These are phyloP conservation scores for Fusarium nurragi DNA, from an alignment of 2,329 filamentous ascomycete genomes.

Conservation along the genomic window DNA sequence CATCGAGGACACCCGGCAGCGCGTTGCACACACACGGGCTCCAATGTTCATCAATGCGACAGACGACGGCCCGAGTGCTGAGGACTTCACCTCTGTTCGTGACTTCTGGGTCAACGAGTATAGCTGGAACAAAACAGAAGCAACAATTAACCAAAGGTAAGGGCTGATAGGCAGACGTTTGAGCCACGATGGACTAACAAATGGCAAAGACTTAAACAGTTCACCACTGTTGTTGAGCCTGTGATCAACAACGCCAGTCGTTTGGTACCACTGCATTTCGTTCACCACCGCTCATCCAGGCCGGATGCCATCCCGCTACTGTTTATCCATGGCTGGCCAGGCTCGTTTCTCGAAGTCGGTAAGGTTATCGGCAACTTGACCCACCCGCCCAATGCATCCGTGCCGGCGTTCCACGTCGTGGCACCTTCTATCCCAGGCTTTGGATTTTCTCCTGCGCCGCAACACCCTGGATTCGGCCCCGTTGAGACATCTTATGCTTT, in stretches of 20 bases:
- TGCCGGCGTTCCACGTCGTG: neutral
- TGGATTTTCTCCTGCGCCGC: neutral
- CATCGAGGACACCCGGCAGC: neutral
- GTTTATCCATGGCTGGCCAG: neutral
- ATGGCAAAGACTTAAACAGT: neutral
- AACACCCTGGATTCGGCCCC: neutral
- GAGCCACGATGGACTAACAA: rapidly evolving
- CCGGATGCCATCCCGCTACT: neutral
- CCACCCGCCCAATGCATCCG: neutral
- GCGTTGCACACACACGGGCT: neutral
- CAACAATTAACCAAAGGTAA: neutral
- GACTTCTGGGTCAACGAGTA: neutral
- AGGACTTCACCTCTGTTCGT: neutral
- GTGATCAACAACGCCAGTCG: neutral
- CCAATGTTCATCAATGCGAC: neutral
- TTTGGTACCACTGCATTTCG: neutral
- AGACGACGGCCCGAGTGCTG: neutral
- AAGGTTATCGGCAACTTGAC: neutral
- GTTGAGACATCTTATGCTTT: neutral
- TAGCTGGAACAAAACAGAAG: neutral
- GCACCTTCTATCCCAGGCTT: neutral
- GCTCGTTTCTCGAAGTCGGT: neutral
- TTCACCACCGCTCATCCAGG: neutral
- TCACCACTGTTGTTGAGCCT: neutral
- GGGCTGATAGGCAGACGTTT: rapidly evolving